Base-by-base conservation (phyloP, 495 filamentous ascomycete genomes). In the Penicillium samsonianum region DNA sequence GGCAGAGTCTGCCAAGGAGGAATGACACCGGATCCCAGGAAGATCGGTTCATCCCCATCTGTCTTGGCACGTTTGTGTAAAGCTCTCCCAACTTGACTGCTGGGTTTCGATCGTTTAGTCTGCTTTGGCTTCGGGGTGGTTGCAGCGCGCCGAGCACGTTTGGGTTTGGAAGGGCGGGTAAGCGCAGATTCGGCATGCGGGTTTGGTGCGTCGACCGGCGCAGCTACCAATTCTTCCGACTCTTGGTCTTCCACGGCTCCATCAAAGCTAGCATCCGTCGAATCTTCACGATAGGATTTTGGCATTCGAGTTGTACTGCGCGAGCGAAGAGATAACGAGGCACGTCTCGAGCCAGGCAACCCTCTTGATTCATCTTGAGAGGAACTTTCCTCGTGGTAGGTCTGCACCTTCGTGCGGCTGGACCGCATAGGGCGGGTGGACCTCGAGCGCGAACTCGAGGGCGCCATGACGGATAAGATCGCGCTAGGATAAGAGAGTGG, bases 1-100 rank as follows among this genome's bases (percentile, higher is more conserved):
- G 90, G 90, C 4, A 95, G 71, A 1, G 73, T 81, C 10, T 80
- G 70, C 90, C 90, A 96, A 5, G 82, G 76, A 40, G 85, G 89
- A 35, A 83, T 83, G 25, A 73, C 74, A 14, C 75, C 74, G 25
- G 80, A 74, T 23, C 62, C 59, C 16, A 72, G n/a, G 23, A 68
- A 63, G 2, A 59, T 46, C 12, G 47, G 25, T 6, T 61, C 55
- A 9, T 53, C 58, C 19, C 53, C 47, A 19, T 70, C 62, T 4
- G 65, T 28, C 49, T 71, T 73, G 23, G 56, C 49, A 26, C 68
- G 63, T 59, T 77, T 77, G 38, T 59, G 62, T 19, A 68, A 54
- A 2, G 67, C 57, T 28, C 58, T 58, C 7, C 67, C 66, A 6
- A 69, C 19, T 40, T 67, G 62, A 20, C 37, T 56, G 14, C 57